Evolutionary conservation across 2,329 filamentous ascomycete species (phyloP).

Genomic region (Alternaria rosae): DNA sequence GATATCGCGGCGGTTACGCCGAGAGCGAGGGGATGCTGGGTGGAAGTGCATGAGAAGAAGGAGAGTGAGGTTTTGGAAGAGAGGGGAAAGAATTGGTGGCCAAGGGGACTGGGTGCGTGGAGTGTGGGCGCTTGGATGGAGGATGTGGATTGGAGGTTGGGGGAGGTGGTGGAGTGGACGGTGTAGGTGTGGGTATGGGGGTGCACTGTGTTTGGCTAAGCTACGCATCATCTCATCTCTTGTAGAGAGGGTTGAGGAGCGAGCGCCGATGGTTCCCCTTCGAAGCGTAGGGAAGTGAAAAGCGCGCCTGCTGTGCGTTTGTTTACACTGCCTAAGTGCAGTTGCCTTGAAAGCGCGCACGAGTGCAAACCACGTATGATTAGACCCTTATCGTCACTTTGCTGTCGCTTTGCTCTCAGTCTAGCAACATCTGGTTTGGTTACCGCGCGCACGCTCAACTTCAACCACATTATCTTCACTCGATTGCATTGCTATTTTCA

Average conservation of each 20-base stretch:
- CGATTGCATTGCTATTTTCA: not conserved
- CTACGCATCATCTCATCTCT: not conserved
- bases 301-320: not conserved
- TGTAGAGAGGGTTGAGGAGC: not conserved
- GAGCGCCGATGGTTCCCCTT: not conserved
- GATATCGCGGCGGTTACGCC: conserved; percentile 25
- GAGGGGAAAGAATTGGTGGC: conserved; percentile 28
- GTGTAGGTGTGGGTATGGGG: conserved; percentile 14
- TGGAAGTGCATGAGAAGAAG: conserved; percentile 13
- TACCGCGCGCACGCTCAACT: not conserved
- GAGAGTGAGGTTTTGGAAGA: conserved; percentile 5
- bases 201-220: not conserved
- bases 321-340: not conserved
- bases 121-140: conserved; percentile 41
- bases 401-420: no score
- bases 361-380: not conserved
- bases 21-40: conserved; percentile 39
- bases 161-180: conserved; percentile 37
- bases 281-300: not conserved
- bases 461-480: not conserved
- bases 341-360: not conserved
- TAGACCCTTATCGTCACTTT: not conserved
- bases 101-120: conserved; percentile 30
- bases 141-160: conserved; percentile 32
- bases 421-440: not conserved